phyloP scores from a whole-genome alignment of 352 stramenopile genomes.

The Phytophthora nicotianae region DNA sequence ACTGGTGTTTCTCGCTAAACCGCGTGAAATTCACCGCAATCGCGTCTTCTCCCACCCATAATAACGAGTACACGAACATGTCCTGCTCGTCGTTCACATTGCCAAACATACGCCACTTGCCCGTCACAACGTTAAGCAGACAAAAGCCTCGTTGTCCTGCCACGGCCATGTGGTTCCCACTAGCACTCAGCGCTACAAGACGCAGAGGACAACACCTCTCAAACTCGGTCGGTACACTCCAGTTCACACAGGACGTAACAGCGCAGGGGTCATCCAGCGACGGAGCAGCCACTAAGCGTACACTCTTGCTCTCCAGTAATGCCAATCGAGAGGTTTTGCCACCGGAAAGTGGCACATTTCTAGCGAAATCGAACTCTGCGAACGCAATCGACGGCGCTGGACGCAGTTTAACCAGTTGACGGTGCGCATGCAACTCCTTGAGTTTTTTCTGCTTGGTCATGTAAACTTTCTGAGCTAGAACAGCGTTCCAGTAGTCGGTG shows the following conservation, averaged over 20 bases:
- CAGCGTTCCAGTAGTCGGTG: conserved; percentile 40
- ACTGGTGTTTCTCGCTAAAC: conserved; percentile 56
- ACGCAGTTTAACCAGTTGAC: conserved; percentile 40
- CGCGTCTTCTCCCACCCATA: conserved; percentile 71
- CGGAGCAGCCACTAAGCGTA: conserved; percentile 56
- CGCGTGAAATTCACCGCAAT: conserved; percentile 70
- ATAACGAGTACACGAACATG: conserved; percentile 62
- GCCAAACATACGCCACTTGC: conserved; percentile 85
- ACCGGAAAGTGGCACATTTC: conserved; percentile 50
- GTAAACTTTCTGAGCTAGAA: conserved; percentile 33
- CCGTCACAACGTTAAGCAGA: conserved; percentile 64
- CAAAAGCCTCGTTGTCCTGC: conserved; percentile 78
- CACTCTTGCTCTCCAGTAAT: conserved; percentile 57
- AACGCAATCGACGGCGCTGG: conserved; percentile 41
- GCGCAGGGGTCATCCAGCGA: conserved; percentile 69
- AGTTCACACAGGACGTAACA: conserved; percentile 64
- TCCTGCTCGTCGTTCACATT: conserved; percentile 88
- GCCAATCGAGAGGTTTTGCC: conserved; percentile 48
- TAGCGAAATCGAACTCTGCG: conserved; percentile 71
- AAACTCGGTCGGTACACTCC: conserved; percentile 62
- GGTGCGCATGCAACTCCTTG: conserved; percentile 24
- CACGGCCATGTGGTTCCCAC: conserved; percentile 66
- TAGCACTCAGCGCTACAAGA: conserved; percentile 58
- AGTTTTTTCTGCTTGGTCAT: conserved; percentile 30
- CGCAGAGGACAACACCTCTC: conserved; percentile 72